Base-by-base conservation (phyloP, 306 rosid genomes). In the Trifolium subterraneum region DNA sequence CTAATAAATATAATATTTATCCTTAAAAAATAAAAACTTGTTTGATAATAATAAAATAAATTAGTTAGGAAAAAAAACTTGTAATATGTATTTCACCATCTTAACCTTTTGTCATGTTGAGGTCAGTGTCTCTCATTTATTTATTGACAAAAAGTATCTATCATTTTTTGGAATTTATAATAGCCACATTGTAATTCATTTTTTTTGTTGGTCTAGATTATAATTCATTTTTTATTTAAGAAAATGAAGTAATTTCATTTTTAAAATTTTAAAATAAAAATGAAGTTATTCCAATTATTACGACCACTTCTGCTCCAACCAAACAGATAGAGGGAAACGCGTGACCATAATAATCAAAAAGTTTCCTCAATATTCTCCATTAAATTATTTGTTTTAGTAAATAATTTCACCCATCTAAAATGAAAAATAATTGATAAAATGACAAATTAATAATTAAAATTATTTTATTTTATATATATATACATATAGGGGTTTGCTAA, bases 301-400 rank as follows among this genome's bases (percentile, higher is more conserved):
- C 12, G 61, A 47, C 77, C 71, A 62, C 73, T 15, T 64, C 22
- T 0, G 8, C 7, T 16, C n/a, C 19, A 27, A 6, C 60, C 35
- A 16, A 16, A 7, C 58, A 31, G 55, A 36, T 9, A 45, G 8
- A 19, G 71, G 51, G 63, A 69, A 23, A 70, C 12, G 31, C 11
- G n/a, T 77, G 70, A 67, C 69, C 82, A 55, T 60, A 72, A 64
- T 65, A 72, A 72, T 33, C 4, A 42, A 7, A 70, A 67, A 16
- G 5, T 60, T 4, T 52, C 14, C 3, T 14, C 10, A 19, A 38
- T 6, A 8, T 56, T 58, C 29, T 45, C 29, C 20, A 9, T 7
- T 31, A 2, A 7, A 39, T 25, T 52, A 19, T 14, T 3, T 23
- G 58, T 18, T 7, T 13, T 4, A 12, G 50, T 4, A 44, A 44